Conservation (phyloP, 2,329 filamentous ascomycete genomes). For the Paramyrothecium sp. region DNA sequence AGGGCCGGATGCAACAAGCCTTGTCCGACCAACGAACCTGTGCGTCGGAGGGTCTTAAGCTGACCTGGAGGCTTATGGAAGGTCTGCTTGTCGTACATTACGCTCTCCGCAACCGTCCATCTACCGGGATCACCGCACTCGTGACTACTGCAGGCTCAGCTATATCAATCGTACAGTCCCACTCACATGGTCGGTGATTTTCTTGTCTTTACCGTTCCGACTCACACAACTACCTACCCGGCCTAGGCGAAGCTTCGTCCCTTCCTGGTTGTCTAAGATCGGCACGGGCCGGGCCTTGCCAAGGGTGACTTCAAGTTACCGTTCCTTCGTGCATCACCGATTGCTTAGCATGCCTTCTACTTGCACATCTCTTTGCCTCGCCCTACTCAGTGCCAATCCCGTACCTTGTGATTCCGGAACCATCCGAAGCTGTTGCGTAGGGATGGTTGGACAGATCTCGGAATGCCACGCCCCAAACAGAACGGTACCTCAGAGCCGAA, state of each 20-base stretch:
- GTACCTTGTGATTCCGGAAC: background rate
- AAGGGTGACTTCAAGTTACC: background rate
- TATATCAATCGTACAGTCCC: background rate
- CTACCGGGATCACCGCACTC: background rate
- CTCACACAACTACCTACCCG: background rate
- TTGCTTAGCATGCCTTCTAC: background rate
- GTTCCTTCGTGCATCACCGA: background rate
- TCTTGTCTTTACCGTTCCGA: background rate
- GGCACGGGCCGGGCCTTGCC: background rate
- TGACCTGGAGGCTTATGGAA: background rate
- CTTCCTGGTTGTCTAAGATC: background rate
- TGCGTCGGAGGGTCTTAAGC: background rate
- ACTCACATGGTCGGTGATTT: background rate
- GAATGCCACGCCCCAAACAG: slow-evolving; percentile 42
- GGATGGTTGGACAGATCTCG: background rate
- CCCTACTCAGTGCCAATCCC: background rate
- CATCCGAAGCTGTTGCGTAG: background rate
- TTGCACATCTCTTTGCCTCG: background rate
- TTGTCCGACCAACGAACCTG: background rate
- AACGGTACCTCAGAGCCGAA: slow-evolving; percentile 42
- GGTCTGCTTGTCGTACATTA: background rate
- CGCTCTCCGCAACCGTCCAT: background rate
- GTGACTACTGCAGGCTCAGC: background rate
- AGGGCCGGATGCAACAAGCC: background rate
- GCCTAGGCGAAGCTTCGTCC: background rate